Evolutionary conservation across 2,329 filamentous ascomycete species (phyloP), one percentile per base, ranked within the genome.

Genomic region (Colletotrichum destructivum): DNA sequence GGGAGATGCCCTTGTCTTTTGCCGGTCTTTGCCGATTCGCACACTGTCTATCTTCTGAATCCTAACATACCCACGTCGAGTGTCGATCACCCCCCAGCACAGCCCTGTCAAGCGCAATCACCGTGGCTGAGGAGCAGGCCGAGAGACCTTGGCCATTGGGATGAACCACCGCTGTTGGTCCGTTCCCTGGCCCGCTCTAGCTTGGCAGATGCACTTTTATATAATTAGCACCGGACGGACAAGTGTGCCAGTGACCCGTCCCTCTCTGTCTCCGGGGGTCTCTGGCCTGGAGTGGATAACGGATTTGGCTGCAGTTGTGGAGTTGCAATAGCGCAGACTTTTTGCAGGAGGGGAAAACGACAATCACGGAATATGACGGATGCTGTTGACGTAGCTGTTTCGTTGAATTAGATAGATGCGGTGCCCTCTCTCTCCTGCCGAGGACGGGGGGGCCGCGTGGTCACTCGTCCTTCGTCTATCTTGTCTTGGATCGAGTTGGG

Each of bases 101-200:
- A 63, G 69, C 69, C 69, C 65, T 62, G 65, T 51, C 51, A 26
- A 63, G 69, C 69, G 69, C 69, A 71, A 69, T 72, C 69, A 64
- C 65, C 59, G 69, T 72, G 69, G 69, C 69, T 72, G 59, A 69
- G 69, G 49, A 42, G 38, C 59, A 16, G 59, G 44, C 59, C 40
- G 21, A 23, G 52, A n/a, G 38, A 31, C n/a, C 69, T 72, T 72
- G 65, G 69, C 69, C 40, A 42, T 60, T 69, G 59, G 52, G 59
- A 63, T 64, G 65, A 69, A 69, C 65, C 59, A 23, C 46, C 21
- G 59, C 54, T 35, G 69, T 72, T 72, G 69, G 69, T 42, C 66
- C 54, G 56, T 56, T 70, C 67, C 55, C 67, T 49, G 31, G 49
- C 42, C 55, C 49, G 65, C 52, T 46, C 18, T 44, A 21, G 8